Conservation (phyloP, 129 eudicot species). For the Tagetes erecta region DNA sequence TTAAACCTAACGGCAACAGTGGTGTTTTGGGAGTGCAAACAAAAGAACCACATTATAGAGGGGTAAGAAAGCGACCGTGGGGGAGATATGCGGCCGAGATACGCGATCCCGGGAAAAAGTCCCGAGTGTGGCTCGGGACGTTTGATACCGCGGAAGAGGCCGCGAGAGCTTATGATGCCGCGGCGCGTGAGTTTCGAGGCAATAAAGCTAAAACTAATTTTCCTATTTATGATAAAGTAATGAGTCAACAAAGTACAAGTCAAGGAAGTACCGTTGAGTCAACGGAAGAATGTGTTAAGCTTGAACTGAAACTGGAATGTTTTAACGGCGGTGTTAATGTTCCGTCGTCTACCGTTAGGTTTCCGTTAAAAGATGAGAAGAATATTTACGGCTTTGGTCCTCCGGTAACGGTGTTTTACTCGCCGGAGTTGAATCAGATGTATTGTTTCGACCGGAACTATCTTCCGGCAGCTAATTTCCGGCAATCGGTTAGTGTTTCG, state of each 20-base stretch:
- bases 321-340: constrained; percentile 26
- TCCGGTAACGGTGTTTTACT: constrained; percentile 13
- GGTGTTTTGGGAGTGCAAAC: no score
- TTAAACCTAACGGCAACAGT: constrained; percentile 18
- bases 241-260: constrained; percentile 49
- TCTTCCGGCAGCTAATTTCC: neutral
- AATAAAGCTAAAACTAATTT: constrained; percentile 56
- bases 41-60: constrained; percentile 55
- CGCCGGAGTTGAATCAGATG: constrained; percentile 34
- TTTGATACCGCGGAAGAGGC: constrained; percentile 70
- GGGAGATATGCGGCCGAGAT: constrained; percentile 62
- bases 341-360: neutral
- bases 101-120: constrained; percentile 44
- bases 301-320: constrained; percentile 30
- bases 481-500: constrained; percentile 27
- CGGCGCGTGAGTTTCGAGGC: constrained; percentile 57
- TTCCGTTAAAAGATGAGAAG: no score
- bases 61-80: constrained; percentile 83
- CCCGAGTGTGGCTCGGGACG: constrained; percentile 45
- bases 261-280: constrained; percentile 59
- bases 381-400: no score
- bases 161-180: constrained; percentile 54
- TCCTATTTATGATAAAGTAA: constrained; percentile 23
- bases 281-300: constrained; percentile 25
- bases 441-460: constrained; percentile 29